These are phyloP conservation scores for Volvariella volvacea DNA, from an alignment of 1,284 basidiomycete genomes.

Conservation along the genomic window DNA sequence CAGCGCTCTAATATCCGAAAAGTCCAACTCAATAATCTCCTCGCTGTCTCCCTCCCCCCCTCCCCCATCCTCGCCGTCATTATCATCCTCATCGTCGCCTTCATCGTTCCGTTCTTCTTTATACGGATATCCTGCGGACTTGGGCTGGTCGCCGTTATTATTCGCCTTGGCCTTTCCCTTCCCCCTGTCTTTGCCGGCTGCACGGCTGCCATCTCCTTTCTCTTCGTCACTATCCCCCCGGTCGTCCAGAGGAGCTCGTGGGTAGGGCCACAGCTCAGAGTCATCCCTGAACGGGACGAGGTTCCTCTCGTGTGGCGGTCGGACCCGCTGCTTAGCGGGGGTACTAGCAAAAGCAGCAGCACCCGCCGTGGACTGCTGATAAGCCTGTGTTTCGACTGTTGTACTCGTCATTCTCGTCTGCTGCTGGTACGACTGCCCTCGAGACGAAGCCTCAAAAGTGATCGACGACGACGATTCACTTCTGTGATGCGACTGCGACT, in stretches of 20 bases:
- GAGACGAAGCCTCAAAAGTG: neutral
- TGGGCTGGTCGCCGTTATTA: no score
- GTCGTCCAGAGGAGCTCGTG: constrained; percentile 31
- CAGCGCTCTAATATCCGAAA: constrained; percentile 59
- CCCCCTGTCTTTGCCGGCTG: no score
- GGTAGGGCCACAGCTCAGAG: constrained; percentile 62
- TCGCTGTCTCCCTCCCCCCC: constrained; percentile 15
- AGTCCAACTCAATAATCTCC: constrained; percentile 66
- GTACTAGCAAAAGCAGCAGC: no score
- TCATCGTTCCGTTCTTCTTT: constrained; percentile 7
- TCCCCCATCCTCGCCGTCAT: neutral
- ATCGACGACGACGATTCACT: neutral
- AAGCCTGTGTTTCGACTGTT: no score
- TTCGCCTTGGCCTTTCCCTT: no score
- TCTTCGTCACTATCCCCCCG: neutral
- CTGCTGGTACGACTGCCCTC: no score
- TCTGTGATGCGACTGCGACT: no score
- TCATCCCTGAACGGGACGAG: constrained; percentile 54
- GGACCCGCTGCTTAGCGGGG: no score
- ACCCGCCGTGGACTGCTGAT: no score
- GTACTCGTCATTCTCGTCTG: no score
- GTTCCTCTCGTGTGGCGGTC: constrained; percentile 13
- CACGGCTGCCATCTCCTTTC: no score
- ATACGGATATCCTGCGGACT: no score
- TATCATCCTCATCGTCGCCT: constrained; percentile 7